Percentiles rank a stretch among this genome's conserved stretches.
Conservation (phyloP, 129 eudicot genomes). For the Lactuca saligna region DNA sequence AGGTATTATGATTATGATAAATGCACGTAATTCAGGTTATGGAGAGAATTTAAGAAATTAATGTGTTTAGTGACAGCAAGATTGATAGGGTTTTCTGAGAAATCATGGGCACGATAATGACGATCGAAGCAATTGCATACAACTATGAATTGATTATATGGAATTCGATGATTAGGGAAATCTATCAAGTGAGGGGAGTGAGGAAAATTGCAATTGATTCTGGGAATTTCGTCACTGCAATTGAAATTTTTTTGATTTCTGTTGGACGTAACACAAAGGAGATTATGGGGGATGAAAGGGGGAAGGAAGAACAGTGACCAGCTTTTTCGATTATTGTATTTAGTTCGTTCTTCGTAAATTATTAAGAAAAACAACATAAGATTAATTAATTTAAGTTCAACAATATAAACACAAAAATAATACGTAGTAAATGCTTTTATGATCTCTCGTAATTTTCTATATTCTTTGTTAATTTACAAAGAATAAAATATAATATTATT, state of each 20-base stretch:
- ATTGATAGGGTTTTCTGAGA: constrained; percentile 35
- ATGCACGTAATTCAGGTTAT: constrained; percentile 19
- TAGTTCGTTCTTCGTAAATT: constrained; percentile 11
- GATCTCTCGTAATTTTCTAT: background rate
- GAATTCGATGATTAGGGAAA: constrained; percentile 10
- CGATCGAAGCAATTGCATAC: constrained; percentile 23
- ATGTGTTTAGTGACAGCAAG: constrained; percentile 39
- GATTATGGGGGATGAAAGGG: constrained; percentile 29
- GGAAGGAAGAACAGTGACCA: constrained; percentile 24
- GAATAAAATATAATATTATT: background rate
- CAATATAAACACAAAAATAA: no score
- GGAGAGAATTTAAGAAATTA: constrained; percentile 7
- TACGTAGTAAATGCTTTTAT: no score
- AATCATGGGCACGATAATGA: constrained; percentile 14
- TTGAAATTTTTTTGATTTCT: constrained; percentile 12
- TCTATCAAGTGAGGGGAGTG: constrained; percentile 24
- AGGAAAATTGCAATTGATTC: constrained; percentile 16
- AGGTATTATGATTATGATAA: constrained; percentile 9
- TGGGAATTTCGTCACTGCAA: constrained; percentile 17
- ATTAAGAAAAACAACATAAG: background rate
- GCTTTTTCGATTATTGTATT: constrained; percentile 22
- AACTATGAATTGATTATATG: background rate
- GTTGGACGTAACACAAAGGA: constrained; percentile 10
- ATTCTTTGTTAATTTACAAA: background rate
- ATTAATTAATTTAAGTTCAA: no score